Percentiles rank a stretch among this genome's conserved stretches.
phyloP scores from a whole-genome alignment of 495 filamentous ascomycete genomes.

The Recurvomyces mirabilis region DNA sequence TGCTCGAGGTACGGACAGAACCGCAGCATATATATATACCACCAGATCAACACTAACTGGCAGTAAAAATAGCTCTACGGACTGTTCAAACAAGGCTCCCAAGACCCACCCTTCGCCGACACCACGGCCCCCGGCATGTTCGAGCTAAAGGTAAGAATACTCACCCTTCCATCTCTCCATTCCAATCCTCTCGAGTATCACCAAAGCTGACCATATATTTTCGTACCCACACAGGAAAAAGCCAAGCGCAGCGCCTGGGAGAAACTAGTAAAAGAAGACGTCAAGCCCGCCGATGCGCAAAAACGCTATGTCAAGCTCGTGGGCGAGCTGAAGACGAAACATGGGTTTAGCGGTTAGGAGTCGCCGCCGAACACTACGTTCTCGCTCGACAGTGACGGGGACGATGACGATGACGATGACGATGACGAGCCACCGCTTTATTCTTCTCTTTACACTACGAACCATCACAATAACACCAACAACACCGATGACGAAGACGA shows the following conservation, averaged over 20 bases:
- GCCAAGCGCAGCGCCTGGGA: slow-evolving; percentile 69
- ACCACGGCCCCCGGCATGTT: slow-evolving; percentile 40
- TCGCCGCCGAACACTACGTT: no score
- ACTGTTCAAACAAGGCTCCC: slow-evolving; percentile 46
- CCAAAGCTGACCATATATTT: background rate
- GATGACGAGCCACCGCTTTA: no score
- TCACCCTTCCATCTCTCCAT: background rate
- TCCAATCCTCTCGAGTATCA: background rate
- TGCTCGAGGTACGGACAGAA: slow-evolving; percentile 51
- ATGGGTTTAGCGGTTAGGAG: slow-evolving; percentile 34
- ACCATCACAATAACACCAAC: no score
- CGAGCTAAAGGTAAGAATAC: slow-evolving; percentile 39
- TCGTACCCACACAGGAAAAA: slow-evolving; percentile 52
- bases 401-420: no score
- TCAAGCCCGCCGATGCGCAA: slow-evolving; percentile 53
- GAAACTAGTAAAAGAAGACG: slow-evolving; percentile 45
- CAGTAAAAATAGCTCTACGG: slow-evolving; percentile 53
- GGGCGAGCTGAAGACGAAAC: slow-evolving; percentile 54
- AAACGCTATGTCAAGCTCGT: slow-evolving; percentile 63
- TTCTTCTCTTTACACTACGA: no score
- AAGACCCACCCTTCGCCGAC: slow-evolving; percentile 35
- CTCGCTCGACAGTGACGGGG: no score
- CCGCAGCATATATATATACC: no score
- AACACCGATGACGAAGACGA: no score
- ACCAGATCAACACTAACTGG: no score